Conservation (phyloP, 2,329 filamentous ascomycete genomes). For the Alternaria sp. region DNA sequence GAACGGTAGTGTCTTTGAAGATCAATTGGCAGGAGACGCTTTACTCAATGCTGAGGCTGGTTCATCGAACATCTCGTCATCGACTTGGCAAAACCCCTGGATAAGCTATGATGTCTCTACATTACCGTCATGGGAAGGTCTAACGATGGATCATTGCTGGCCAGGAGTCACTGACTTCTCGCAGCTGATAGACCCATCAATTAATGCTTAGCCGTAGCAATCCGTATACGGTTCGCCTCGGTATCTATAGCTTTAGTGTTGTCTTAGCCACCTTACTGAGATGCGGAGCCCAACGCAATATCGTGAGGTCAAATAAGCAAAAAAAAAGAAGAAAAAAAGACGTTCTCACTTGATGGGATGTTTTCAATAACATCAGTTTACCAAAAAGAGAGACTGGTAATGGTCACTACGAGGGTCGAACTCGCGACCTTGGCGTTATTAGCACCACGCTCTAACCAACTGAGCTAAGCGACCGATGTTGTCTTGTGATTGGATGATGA, state of each 20-base stretch:
- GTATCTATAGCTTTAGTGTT: too few species aligned
- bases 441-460: constrained; percentile 20
- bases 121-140: background rate
- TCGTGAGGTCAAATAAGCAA: too few species aligned
- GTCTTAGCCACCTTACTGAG: too few species aligned
- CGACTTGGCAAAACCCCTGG: background rate
- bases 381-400: background rate
- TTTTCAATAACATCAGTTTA: too few species aligned
- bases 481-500: background rate
- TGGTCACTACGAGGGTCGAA: constrained; percentile 19
- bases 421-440: constrained; percentile 20
- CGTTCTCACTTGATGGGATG: too few species aligned
- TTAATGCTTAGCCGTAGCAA: background rate
- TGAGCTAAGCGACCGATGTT: constrained; percentile 14
- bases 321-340: too few species aligned
- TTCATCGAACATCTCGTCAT: background rate
- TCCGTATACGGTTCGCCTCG: too few species aligned
- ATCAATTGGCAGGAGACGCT: background rate
- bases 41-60: background rate
- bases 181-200: background rate
- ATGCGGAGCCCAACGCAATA: too few species aligned
- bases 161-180: background rate
- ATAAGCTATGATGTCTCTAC: background rate
- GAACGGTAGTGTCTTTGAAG: background rate
- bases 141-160: background rate